Evolutionary conservation across 2,329 filamentous ascomycete species (phyloP), one percentile per base, ranked within the genome.

Genomic region (Hypoxylon sp.): DNA sequence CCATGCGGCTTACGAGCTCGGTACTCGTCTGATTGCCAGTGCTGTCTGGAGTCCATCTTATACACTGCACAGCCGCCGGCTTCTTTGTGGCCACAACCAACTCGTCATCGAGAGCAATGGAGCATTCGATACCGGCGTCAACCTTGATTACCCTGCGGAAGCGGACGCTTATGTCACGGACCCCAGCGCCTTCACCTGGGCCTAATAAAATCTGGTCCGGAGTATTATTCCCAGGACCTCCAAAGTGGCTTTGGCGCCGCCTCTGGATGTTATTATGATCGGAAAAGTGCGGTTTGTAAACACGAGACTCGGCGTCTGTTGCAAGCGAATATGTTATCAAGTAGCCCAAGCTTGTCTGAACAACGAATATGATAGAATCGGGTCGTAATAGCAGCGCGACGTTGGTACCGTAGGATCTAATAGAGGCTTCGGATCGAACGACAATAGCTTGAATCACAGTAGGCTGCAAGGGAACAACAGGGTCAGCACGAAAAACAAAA

Each of bases 61-160:
- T 98, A 78, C 94, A 97, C 77, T 99, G 95, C 15, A 98, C 88
- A n/a, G 95, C 94, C 0, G 94, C 90, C 3, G 95, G 95, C 73
- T 95, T 97, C 59, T 88, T 84, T 0, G 95, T 99, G 4, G 95
- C 92, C 54, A 99, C 94, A 20, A 98, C 84, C 41, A 99, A 82
- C 77, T 98, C 95, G 58, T 97, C 92, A 69, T 98, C 95, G 20
- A 98, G 84, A 2, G 95, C 94, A 56, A 98, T 80, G 10, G 92
- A 93, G 72, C 89, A 92, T 70, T 89, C 89, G 71, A 99, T 97
- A 2, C 95, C 95, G 2, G 95, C 95, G 78, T 99, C 95, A 17
- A 99, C 93, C 75, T 97, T 96, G 74, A 99, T 98, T 13, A 97
- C 94, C 91, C 97, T 97, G 59, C 94, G 88, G 78, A 99, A 99